phyloP scores from a whole-genome alignment of 1,284 basidiomycete species.

The Neonothopanus nambi region DNA sequence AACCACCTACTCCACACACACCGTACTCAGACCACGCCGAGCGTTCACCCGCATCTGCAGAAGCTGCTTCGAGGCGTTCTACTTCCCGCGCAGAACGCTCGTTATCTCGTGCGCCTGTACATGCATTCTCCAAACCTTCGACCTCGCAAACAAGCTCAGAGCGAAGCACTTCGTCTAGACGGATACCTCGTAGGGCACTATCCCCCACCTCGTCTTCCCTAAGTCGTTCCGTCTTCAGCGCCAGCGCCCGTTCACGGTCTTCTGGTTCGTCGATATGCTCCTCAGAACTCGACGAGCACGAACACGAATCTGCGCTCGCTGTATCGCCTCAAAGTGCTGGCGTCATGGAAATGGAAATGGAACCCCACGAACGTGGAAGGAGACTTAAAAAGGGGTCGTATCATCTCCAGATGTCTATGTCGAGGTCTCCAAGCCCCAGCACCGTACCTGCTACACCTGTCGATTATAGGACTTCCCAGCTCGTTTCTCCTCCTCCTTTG shows the following conservation, averaged over 20 bases:
- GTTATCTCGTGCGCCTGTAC: conserved; percentile 40
- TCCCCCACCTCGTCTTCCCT: conserved; percentile 25
- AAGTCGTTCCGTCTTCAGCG: neutral
- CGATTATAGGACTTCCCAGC: conserved; percentile 23
- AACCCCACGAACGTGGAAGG: conserved; percentile 40
- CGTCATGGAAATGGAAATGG: too few relatives aligned
- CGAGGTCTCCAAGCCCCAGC: conserved; percentile 42
- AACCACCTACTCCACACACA: too few relatives aligned
- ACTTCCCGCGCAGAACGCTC: conserved; percentile 41
- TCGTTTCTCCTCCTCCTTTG: conserved; percentile 10
- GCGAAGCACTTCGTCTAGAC: neutral
- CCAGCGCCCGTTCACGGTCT: conserved; percentile 20
- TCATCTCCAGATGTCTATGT: conserved; percentile 23
- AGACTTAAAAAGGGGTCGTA: conserved; percentile 29
- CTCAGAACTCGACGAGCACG: conserved; percentile 22
- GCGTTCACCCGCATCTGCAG: conserved; percentile 14
- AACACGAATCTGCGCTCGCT: conserved; percentile 10
- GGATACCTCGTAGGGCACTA: conserved; percentile 25
- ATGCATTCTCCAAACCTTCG: conserved; percentile 30
- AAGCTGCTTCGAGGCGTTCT: conserved; percentile 39
- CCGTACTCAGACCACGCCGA: conserved; percentile 2
- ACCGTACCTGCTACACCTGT: conserved; percentile 39
- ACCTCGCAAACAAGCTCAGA: conserved; percentile 32
- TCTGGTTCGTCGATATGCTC: conserved; percentile 24
- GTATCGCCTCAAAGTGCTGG: conserved; percentile 30